Evolutionary conservation across 2,329 filamentous ascomycete genomes (phyloP).

Genomic region (Alternaria panax): DNA sequence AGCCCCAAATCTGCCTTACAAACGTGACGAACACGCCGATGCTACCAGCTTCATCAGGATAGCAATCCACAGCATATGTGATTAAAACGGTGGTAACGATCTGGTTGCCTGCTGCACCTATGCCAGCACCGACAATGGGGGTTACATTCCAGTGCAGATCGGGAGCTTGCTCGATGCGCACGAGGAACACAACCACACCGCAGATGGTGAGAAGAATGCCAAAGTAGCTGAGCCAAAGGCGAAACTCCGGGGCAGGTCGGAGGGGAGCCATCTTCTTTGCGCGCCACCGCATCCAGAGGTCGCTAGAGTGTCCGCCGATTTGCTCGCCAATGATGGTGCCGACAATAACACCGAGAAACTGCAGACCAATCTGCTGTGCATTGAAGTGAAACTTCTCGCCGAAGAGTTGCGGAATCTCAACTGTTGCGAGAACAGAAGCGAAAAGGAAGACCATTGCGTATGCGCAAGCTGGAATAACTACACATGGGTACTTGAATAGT

Average conservation of each 20-base stretch:
- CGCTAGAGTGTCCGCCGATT: slow-evolving; percentile 62
- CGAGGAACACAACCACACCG: slow-evolving; percentile 63
- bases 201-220: slow-evolving; percentile 60
- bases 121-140: slow-evolving; percentile 62
- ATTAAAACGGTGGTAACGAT: slow-evolving; percentile 67
- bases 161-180: slow-evolving; percentile 57
- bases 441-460: slow-evolving; percentile 68
- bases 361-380: slow-evolving; percentile 64
- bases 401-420: slow-evolving; percentile 68
- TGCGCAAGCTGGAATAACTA: slow-evolving; percentile 60
- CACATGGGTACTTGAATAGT: slow-evolving; percentile 56
- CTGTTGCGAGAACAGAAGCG: slow-evolving; percentile 60
- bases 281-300: slow-evolving; percentile 60
- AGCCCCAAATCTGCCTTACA: slow-evolving; percentile 58
- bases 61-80: slow-evolving; percentile 67
- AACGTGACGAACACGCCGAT: slow-evolving; percentile 67
- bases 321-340: slow-evolving; percentile 67
- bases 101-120: slow-evolving; percentile 64
- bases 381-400: slow-evolving; percentile 64
- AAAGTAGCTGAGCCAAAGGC: slow-evolving; percentile 65
- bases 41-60: slow-evolving; percentile 60
- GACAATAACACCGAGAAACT: slow-evolving; percentile 65
- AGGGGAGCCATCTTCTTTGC: slow-evolving; percentile 44
- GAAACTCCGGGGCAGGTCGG: slow-evolving; percentile 62
- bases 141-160: slow-evolving; percentile 62